These are phyloP conservation scores for Blepharisma japonicum DNA, from an alignment of 73 alveolate genomes.

Conservation along the genomic window DNA sequence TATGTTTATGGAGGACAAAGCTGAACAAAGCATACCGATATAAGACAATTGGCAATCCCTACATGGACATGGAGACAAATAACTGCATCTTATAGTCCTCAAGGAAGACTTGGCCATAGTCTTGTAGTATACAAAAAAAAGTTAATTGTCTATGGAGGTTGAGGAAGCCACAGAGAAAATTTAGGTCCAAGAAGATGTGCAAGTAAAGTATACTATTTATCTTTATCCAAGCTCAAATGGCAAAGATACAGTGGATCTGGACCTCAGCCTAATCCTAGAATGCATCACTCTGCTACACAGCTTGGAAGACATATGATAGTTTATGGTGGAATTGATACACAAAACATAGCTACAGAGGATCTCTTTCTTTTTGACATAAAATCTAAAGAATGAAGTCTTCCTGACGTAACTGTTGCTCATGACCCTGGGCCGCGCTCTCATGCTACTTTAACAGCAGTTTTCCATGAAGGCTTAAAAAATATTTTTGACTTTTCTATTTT, in stretches of 20 bases:
- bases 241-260: background rate
- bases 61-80: background rate
- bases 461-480: background rate
- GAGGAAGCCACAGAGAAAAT: background rate
- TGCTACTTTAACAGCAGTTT: slow-evolving; percentile 14
- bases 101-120: background rate
- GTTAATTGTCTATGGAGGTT: slow-evolving; percentile 3
- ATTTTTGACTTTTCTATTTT: background rate
- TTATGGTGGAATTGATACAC: slow-evolving; percentile 9
- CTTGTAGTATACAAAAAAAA: background rate
- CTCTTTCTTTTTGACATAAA: slow-evolving; percentile 10
- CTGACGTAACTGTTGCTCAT: background rate
- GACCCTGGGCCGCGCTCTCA: slow-evolving; percentile 30
- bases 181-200: background rate
- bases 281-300: background rate
- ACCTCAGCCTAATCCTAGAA: slow-evolving; percentile 2
- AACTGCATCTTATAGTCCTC: background rate
- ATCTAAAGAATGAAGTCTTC: background rate
- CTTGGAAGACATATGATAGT: background rate
- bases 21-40: background rate
- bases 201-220: background rate
- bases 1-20: slow-evolving; percentile 5
- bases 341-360: slow-evolving; percentile 1
- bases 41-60: background rate
- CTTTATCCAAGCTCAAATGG: background rate